Evolutionary conservation across 768 basidiomycete genomes (phyloP).

Genomic region (Gloeostereum incarnatum): DNA sequence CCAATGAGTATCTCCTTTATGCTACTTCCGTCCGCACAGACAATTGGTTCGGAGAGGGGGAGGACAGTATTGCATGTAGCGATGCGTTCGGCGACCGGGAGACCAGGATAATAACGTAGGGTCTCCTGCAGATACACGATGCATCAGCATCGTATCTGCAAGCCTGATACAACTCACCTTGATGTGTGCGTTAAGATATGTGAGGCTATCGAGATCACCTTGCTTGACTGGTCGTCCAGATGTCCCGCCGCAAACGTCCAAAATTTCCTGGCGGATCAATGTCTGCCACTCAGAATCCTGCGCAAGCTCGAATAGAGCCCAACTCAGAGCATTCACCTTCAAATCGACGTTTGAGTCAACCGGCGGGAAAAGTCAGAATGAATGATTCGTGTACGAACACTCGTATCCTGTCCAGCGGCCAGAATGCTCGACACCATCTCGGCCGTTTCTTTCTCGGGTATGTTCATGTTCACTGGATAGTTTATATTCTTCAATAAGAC

Average conservation of each 20-base stretch:
- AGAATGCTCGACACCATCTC: slow-evolving; percentile 6
- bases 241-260: neutral
- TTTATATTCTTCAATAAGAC: neutral
- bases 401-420: slow-evolving; percentile 8
- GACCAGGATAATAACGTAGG: slow-evolving; percentile 7
- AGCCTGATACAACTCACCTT: slow-evolving; percentile 5
- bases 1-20: slow-evolving; percentile 2
- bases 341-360: neutral
- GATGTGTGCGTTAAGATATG: slow-evolving; percentile 10
- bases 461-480: neutral
- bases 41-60: slow-evolving; percentile 1
- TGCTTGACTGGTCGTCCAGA: neutral
- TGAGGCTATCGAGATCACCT: slow-evolving; percentile 3
- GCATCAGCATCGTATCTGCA: neutral
- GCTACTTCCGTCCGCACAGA: neutral
- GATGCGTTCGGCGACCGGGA: slow-evolving; percentile 1
- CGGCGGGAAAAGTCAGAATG: neutral
- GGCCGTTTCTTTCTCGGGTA: slow-evolving; percentile 6
- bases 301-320: slow-evolving; percentile 5
- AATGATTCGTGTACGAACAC: neutral
- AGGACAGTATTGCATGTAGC: slow-evolving; percentile 1
- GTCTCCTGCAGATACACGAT: slow-evolving; percentile 5
- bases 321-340: slow-evolving; percentile 8
- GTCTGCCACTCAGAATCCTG: slow-evolving; percentile 6
- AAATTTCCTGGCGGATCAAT: slow-evolving; percentile 4